phyloP scores from a whole-genome alignment of 192 early-diverging fungal genomes.

The Rhizoclosmatium sp. region DNA sequence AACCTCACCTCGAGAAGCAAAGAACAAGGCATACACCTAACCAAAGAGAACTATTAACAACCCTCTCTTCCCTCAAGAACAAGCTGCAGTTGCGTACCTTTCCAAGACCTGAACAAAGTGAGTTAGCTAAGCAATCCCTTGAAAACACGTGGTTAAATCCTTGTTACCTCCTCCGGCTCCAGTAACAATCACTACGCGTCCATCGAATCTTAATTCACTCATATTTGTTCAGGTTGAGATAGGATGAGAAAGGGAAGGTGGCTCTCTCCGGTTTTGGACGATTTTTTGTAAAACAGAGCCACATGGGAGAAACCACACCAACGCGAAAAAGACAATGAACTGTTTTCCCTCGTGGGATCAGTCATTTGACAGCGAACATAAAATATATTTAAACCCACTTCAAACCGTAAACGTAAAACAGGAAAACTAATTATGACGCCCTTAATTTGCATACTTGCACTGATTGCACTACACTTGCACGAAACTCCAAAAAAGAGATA shows the following conservation, averaged over 20 bases:
- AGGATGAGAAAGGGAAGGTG: too few relatives aligned
- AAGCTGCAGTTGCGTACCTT: constrained; percentile 39
- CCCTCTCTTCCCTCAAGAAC: neutral
- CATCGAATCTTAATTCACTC: constrained; percentile 52
- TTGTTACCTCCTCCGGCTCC: constrained; percentile 91
- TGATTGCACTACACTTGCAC: too few relatives aligned
- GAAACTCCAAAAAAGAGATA: neutral
- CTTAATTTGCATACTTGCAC: too few relatives aligned
- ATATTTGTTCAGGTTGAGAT: neutral
- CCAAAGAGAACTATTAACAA: neutral
- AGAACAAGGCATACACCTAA: constrained; percentile 89
- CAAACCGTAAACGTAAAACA: too few relatives aligned
- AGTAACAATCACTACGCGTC: constrained; percentile 88
- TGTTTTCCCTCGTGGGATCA: too few relatives aligned
- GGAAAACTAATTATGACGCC: too few relatives aligned
- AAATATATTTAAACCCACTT: too few relatives aligned
- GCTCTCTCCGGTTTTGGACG: too few relatives aligned
- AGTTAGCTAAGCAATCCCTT: neutral
- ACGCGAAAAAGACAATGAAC: too few relatives aligned
- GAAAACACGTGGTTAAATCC: neutral
- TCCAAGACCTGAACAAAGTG: constrained; percentile 50
- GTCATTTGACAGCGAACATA: too few relatives aligned
- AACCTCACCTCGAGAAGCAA: constrained; percentile 71
- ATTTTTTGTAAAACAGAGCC: too few relatives aligned
- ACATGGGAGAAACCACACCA: too few relatives aligned